Base-by-base conservation (phyloP, 2,329 filamentous ascomycete genomes). In the Ascosphaera apis region DNA sequence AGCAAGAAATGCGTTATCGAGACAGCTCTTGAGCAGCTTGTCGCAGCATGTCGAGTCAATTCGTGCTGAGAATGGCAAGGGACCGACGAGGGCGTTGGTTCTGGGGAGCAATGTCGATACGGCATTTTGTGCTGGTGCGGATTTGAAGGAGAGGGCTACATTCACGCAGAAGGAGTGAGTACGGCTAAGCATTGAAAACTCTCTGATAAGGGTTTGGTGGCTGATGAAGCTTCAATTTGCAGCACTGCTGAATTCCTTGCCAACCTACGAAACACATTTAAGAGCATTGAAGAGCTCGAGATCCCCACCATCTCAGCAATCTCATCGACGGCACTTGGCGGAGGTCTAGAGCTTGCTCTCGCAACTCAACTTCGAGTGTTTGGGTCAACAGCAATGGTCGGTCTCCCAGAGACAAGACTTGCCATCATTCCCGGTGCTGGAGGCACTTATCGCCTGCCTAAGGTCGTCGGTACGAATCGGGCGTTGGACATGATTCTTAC, bases 351-450 rank as follows among this genome's bases (percentile, higher is more conserved):
- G 58, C 70, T 98, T 36, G 86, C 83, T 1, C 71, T 98, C 4
- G 74, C 77, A 45, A 91, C 86, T 1, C 74, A 88, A 55, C 72
- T 98, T 56, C 81, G 88, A 44, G 76, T 98, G 36, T 75, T 95
- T 44, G 69, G 74, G 21, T 82, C 79, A 28, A 78, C 74, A 23
- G 78, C 82, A 12, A 61, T 65, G 16, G 72, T 98, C 37, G 84
- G 73, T 0, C 69, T 95, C 3, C 88, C 88, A 1, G 88, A 98
- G 54, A 95, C 88, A 1, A 68, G 84, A 2, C 67, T 98, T 2
- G 88, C 78, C 38, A 98, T 98, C 52, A 78, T 98, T 43, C 88
- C 88, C 2, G 88, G 88, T 40, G 88, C 86, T 2, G 88, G 88
- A 31, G 88, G 86, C 40, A 95, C 86, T 1, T 81, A 82, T 55